A percentile compares a stretch with the other conserved stretches of the same genome.
Evolutionary conservation across 2,329 filamentous ascomycete species (phyloP).

Genomic region (Exophiala sideris): DNA sequence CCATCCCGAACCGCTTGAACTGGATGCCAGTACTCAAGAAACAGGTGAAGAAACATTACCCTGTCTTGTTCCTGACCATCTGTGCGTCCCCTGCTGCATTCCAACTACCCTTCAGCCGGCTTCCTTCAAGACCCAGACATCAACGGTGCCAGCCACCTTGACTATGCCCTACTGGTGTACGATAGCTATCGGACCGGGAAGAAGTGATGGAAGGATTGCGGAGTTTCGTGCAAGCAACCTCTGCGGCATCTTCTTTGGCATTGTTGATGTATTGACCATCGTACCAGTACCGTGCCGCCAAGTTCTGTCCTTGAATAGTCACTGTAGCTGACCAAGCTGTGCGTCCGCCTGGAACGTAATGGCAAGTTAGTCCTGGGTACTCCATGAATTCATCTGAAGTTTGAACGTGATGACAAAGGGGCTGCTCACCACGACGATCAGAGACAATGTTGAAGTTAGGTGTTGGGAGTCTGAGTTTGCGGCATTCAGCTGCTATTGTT

Average conservation of each 20-base stretch:
- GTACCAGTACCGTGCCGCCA: slow-evolving; percentile 83
- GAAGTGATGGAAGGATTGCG: slow-evolving; percentile 31
- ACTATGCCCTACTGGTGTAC: slow-evolving; percentile 11
- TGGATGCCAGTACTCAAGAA: not conserved
- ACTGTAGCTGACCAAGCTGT: slow-evolving; percentile 88
- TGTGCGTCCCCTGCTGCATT: too few species aligned
- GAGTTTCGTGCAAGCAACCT: slow-evolving; percentile 57
- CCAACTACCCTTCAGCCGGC: not conserved
- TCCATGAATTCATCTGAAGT: too few species aligned
- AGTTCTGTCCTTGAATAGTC: slow-evolving; percentile 61
- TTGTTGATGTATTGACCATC: slow-evolving; percentile 85
- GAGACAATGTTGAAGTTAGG: slow-evolving; percentile 70
- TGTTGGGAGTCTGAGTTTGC: slow-evolving; percentile 29
- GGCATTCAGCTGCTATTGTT: slow-evolving; percentile 25
- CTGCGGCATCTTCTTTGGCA: slow-evolving; percentile 85
- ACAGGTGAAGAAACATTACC: slow-evolving; percentile 9
- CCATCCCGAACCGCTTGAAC: slow-evolving; percentile 4
- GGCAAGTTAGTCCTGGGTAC: not conserved
- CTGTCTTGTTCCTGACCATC: not conserved
- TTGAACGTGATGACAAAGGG: not conserved
- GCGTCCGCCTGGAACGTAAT: slow-evolving; percentile 65
- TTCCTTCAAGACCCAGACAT: not conserved
- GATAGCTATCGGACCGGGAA: slow-evolving; percentile 11
- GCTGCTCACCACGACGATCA: slow-evolving; percentile 56
- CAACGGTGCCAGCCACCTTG: slow-evolving; percentile 16